phyloP scores from a whole-genome alignment of 805 yeast species.

The Nakazawaea ernobii region DNA sequence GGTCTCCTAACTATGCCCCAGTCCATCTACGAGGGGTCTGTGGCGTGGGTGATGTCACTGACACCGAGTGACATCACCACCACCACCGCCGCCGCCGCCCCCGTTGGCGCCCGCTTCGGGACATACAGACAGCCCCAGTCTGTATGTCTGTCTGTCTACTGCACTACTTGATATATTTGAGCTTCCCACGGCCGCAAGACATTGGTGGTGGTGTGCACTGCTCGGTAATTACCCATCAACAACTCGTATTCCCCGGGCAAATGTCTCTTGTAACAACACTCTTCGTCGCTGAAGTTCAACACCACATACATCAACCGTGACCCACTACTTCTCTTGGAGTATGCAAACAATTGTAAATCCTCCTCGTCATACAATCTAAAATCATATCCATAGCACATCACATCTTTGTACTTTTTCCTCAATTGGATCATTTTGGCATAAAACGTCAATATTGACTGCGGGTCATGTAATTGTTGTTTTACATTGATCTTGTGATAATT shows the following conservation, averaged over 20 bases:
- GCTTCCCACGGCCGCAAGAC: slow-evolving; percentile 4
- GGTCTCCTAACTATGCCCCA: slow-evolving; percentile 6
- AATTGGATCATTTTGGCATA: slow-evolving; percentile 36
- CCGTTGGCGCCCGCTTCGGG: too few relatives aligned
- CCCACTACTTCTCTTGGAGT: slow-evolving; percentile 29
- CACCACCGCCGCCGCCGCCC: too few relatives aligned
- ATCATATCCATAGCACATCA: slow-evolving; percentile 36
- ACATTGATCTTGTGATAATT: slow-evolving; percentile 45
- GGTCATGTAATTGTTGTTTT: slow-evolving; percentile 37
- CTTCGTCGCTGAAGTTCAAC: slow-evolving; percentile 35
- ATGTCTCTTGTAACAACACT: not conserved
- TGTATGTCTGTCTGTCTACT: too few relatives aligned
- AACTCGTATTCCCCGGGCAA: not conserved
- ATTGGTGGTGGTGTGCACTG: not conserved
- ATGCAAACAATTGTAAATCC: slow-evolving; percentile 35
- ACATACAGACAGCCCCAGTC: too few relatives aligned
- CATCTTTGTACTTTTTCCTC: slow-evolving; percentile 39
- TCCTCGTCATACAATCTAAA: slow-evolving; percentile 39
- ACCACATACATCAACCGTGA: slow-evolving; percentile 31
- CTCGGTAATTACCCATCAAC: not conserved
- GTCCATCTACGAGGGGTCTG: not conserved
- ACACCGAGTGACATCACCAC: too few relatives aligned
- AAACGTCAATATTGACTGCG: slow-evolving; percentile 38
- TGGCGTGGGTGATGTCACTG: slow-evolving; percentile 8
- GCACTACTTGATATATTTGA: not conserved